Evolutionary conservation across 345 rosid genomes (phyloP), one percentile per base, ranked within the genome.

Genomic region (Ceriops tagal): DNA sequence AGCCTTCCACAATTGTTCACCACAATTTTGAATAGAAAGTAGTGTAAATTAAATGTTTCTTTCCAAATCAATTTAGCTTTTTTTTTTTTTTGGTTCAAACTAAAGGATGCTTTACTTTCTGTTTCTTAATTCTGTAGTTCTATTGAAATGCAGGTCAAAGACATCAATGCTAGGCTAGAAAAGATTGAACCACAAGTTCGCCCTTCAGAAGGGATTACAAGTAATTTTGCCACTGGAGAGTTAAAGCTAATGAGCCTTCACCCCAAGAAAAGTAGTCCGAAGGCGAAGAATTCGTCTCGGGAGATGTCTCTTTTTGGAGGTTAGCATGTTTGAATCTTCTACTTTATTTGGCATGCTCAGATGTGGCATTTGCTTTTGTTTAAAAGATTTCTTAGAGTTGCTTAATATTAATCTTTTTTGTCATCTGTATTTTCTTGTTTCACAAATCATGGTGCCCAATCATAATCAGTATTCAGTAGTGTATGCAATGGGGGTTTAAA

Each of bases 121-220:
- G 49, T 51, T 59, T 62, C 16, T 58, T 43, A 53, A 32, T 51
- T 64, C 59, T 53, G 49, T 53, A 35, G 67, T 20, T 51, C 20
- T 31, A 11, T 72, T 26, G 74, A 62, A 67, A 61, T 82, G 83
- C 88, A 95, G 99, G 79, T 95, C 65, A 95, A 87, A 83, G 98
- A 95, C 80, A 95, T 95, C 71, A 95, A 92, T 82, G 96, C 98
- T 51, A 90, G 98, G 66, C 77, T 95, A 61, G 99, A 92, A 83
- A 92, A 81, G 78, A 92, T 96, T 81, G 89, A 90, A 81, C 99
- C 97, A 18, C 87, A 80, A 66, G 72, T 77, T 66, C 88, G 82
- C 58, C 74, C 96, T 70, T 81, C 90, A 47, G 98, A 92, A 71
- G 80, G 86, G 66, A 81, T 79, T 52, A 67, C 71, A 34, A 73